Evolutionary conservation across 495 filamentous ascomycete species (phyloP).

Genomic region (Xylaria cubensis): DNA sequence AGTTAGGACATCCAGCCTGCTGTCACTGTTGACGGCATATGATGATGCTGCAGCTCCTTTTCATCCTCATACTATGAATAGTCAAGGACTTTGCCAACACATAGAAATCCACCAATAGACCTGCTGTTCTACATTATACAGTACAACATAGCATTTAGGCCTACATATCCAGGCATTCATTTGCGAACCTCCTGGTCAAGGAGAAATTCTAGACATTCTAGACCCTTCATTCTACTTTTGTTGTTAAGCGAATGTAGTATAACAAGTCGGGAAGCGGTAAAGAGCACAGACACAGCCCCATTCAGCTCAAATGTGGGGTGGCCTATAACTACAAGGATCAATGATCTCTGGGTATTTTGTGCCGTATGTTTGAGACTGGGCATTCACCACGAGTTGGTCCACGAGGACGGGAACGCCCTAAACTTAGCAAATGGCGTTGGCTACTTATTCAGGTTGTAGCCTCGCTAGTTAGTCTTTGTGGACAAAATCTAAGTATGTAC

Average conservation of each 20-base stretch:
- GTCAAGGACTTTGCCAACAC: not conserved
- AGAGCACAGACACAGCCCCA: conserved; percentile 5
- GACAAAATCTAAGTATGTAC: not conserved
- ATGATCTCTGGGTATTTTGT: not conserved
- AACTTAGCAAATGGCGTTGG: not conserved
- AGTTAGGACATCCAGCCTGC: not conserved
- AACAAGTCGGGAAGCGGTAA: not conserved
- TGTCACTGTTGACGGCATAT: not conserved
- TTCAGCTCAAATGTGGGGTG: not conserved
- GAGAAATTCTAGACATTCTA: not conserved
- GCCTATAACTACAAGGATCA: not conserved
- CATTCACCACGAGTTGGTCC: not conserved
- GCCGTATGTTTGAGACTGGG: not conserved
- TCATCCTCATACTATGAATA: not conserved
- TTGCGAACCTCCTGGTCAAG: not conserved
- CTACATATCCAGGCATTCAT: not conserved
- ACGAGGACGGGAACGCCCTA: not conserved
- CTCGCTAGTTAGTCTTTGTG: not conserved
- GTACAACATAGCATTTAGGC: not conserved
- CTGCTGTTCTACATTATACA: not conserved
- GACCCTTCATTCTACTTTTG: not conserved
- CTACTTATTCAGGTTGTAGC: not conserved
- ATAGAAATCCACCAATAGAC: not conserved
- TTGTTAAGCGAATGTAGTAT: not conserved
- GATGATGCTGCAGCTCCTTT: not conserved